Percentiles rank a stretch among this genome's conserved stretches.
These are phyloP conservation scores for Roridomyces roridus DNA, from an alignment of 768 basidiomycete genomes.

Conservation along the genomic window DNA sequence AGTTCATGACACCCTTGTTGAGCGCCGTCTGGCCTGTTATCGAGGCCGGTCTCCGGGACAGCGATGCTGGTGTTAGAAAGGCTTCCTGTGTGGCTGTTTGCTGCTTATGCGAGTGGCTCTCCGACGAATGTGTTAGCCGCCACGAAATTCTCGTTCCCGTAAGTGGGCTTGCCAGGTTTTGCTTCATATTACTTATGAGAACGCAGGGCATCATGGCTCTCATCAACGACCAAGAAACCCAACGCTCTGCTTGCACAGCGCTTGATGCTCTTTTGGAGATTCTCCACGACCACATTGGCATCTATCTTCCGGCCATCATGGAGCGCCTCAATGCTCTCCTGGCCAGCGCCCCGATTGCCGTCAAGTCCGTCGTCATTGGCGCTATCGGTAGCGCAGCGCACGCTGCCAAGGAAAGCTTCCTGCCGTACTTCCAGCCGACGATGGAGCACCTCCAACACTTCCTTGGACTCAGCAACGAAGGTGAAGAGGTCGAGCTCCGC, in stretches of 20 bases:
- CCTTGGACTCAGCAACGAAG: constrained; percentile 83
- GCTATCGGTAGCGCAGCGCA: constrained; percentile 99
- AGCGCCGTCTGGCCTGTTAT: constrained; percentile 92
- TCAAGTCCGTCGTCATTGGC: constrained; percentile 95
- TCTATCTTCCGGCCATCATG: constrained; percentile 95
- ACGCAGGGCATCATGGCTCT: constrained; percentile 86
- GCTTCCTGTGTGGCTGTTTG: constrained; percentile 96
- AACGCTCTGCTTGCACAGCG: constrained; percentile 93
- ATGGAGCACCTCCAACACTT: constrained; percentile 90
- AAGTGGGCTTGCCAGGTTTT: constrained; percentile 32
- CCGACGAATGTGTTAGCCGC: constrained; percentile 87
- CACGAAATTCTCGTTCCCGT: constrained; percentile 89
- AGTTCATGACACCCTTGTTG: constrained; percentile 96
- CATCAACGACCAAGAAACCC: constrained; percentile 85
- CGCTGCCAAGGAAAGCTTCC: constrained; percentile 89
- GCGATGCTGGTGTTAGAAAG: constrained; percentile 86
- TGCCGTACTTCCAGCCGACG: constrained; percentile 92
- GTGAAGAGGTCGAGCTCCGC: constrained; percentile 92
- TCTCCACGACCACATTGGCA: constrained; percentile 86
- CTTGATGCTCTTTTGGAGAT: constrained; percentile 97
- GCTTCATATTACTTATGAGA: neutral
- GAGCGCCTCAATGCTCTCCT: constrained; percentile 87
- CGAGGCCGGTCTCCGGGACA: constrained; percentile 85
- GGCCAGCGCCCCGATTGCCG: constrained; percentile 81
- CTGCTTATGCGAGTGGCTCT: constrained; percentile 96